These are phyloP conservation scores for Sclerotinia minor DNA, from an alignment of 2,329 filamentous ascomycete species.

Conservation along the genomic window DNA sequence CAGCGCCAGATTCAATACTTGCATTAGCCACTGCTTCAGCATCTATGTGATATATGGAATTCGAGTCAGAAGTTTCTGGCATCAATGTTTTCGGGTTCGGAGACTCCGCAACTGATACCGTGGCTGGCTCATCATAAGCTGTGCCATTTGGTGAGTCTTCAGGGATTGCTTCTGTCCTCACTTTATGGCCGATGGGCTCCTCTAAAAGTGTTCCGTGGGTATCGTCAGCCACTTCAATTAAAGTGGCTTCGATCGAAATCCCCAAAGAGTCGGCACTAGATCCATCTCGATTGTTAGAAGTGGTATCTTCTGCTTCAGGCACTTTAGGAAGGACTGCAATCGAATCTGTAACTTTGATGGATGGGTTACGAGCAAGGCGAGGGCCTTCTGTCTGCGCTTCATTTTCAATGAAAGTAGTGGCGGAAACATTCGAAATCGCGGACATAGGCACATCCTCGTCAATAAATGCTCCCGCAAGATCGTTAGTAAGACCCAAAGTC, in stretches of 20 bases:
- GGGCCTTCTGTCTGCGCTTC: constrained; percentile 63
- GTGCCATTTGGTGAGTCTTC: background rate
- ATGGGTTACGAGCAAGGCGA: constrained; percentile 31
- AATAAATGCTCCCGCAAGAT: constrained; percentile 62
- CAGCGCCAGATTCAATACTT: background rate
- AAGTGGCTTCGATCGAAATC: constrained; percentile 30
- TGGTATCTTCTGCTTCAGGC: constrained; percentile 2
- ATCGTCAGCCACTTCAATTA: constrained; percentile 35
- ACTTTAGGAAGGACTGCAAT: constrained; percentile 1
- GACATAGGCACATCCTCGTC: constrained; percentile 56
- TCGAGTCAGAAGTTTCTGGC: background rate
- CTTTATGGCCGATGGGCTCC: constrained; percentile 21
- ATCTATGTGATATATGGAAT: background rate
- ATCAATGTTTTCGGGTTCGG: background rate
- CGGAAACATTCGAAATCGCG: constrained; percentile 59
- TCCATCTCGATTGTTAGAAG: background rate
- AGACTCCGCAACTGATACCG: background rate
- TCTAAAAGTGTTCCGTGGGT: background rate
- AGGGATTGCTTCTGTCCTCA: constrained; percentile 26
- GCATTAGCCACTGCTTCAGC: background rate
- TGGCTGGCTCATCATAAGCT: background rate
- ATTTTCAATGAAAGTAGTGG: constrained; percentile 70
- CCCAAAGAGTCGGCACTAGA: constrained; percentile 32
- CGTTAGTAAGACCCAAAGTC: constrained; percentile 53
- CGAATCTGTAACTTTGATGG: constrained; percentile 13